These are phyloP conservation scores for Geranium incanum DNA, from an alignment of 441 rosid genomes.

Conservation along the genomic window DNA sequence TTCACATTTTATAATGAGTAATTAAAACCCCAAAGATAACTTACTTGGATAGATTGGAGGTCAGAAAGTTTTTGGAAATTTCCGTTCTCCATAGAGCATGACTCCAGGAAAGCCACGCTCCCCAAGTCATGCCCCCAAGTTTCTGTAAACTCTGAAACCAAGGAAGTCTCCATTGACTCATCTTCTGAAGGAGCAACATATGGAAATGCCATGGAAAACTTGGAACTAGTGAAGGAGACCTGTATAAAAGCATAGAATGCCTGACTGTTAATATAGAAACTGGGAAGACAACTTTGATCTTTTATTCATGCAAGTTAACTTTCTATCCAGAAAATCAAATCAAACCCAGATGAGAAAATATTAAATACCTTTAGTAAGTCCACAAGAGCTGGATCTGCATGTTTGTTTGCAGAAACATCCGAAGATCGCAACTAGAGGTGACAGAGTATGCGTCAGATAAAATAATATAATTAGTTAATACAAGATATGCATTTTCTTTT, in stretches of 20 bases:
- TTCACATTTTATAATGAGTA: not conserved
- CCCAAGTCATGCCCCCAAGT: conserved; percentile 49
- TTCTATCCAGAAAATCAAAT: not conserved
- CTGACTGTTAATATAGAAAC: not conserved
- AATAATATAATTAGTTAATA: not conserved
- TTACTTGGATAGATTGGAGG: conserved; percentile 58
- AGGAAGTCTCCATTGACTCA: conserved; percentile 56
- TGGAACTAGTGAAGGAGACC: conserved; percentile 56
- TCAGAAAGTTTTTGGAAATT: conserved; percentile 51
- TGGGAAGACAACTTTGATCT: not conserved
- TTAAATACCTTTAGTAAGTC: conserved; percentile 57
- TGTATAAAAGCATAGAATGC: conserved; percentile 26
- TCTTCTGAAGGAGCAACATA: conserved; percentile 58
- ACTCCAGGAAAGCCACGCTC: conserved; percentile 61
- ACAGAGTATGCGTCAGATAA: conserved; percentile 14
- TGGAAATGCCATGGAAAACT: conserved; percentile 88
- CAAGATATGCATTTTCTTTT: not conserved
- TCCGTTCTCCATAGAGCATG: conserved; percentile 57
- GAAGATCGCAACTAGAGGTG: conserved; percentile 51
- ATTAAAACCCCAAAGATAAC: conserved; percentile 10
- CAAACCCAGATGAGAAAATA: not conserved
- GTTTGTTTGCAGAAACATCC: conserved; percentile 41
- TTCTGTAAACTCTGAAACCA: conserved; percentile 60
- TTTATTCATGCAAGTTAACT: not conserved
- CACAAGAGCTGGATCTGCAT: conserved; percentile 45